Base-by-base conservation (phyloP, 257 asterid species). In the Asclepias syriaca region DNA sequence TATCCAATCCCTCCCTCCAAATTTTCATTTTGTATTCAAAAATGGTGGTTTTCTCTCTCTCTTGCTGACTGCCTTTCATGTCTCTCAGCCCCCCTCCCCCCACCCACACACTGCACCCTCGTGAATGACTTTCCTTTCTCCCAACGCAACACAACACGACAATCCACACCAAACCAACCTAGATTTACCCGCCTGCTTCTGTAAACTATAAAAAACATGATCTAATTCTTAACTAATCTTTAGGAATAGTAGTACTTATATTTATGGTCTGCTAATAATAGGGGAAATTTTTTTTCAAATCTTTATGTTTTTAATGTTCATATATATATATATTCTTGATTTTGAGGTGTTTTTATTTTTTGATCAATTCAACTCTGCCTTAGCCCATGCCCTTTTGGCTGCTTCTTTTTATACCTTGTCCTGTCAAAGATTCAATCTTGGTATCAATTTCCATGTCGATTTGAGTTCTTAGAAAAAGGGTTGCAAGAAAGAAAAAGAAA, bases 1-100 rank as follows among this genome's bases (percentile, higher is more conserved):
- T 0, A 10, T 18, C 11, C 6, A 16, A 46, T 19, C 75, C 75
- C 75, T 71, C 75, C 75, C 75, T 71, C 75, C 75, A 71, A 71
- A 59, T 71, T 49, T 71, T 49, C 68, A 59, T 59, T 18, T 45
- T 45, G 68, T 71, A 40, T 71, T 71, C 46, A 58, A 71, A 69
- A 27, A 37, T 54, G 16, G 50, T 64, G 46, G 29, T 18, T 16
- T 49, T 37, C 68, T 56, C 50, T 37, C 45, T 40, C 45, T 40
- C 45, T 40, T 40, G 27, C 72, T 51, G 27, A 27, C 37, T 19
- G 34, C 13, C 13, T 22, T 21, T 29, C 56, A 37, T 43, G 48
- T 18, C 14, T 66, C 58, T 11, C 57, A 45, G 22, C 69, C 40
- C 69, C 8, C 60, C 16, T 46, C 22, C 14, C 63, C 13, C 43